phyloP scores from a whole-genome alignment of 768 basidiomycete genomes.

The Lentinula guzmanii region DNA sequence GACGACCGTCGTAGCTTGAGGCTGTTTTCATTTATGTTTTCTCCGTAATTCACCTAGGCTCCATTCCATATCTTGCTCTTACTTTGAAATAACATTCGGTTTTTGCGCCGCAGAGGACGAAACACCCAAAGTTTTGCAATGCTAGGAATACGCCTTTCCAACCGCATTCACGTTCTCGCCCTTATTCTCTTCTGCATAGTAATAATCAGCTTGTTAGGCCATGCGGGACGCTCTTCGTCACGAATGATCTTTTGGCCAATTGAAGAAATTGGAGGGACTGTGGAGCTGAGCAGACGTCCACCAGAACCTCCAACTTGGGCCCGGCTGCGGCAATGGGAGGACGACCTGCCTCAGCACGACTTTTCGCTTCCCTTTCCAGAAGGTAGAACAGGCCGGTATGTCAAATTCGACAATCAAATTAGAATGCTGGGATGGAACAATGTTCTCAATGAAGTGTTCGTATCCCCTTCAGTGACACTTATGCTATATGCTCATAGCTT shows the following conservation, averaged over 20 bases:
- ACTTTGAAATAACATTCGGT: too few relatives aligned
- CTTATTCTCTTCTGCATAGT: background rate
- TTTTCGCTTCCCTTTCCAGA: conserved; percentile 41
- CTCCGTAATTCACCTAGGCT: too few relatives aligned
- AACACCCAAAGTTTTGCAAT: background rate
- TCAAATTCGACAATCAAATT: conserved; percentile 38
- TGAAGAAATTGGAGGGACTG: background rate
- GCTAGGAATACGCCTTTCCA: background rate
- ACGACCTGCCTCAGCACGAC: conserved; percentile 43
- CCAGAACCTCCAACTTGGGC: conserved; percentile 29
- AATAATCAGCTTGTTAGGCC: background rate
- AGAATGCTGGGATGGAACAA: conserved; percentile 45
- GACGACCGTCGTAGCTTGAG: too few relatives aligned
- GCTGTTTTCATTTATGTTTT: too few relatives aligned
- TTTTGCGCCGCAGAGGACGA: background rate
- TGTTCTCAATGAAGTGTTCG: conserved; percentile 44
- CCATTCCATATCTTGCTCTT: too few relatives aligned
- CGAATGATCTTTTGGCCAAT: background rate
- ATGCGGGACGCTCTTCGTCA: background rate
- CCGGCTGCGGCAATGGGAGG: conserved; percentile 31
- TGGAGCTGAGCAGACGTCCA: background rate
- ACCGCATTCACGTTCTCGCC: background rate
- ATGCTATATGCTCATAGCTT: background rate
- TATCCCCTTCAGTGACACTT: conserved; percentile 1
- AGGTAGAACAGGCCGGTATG: conserved; percentile 42